Base-by-base conservation (phyloP, 2,329 filamentous ascomycete species). In the Ophiosphaerella korrae region DNA sequence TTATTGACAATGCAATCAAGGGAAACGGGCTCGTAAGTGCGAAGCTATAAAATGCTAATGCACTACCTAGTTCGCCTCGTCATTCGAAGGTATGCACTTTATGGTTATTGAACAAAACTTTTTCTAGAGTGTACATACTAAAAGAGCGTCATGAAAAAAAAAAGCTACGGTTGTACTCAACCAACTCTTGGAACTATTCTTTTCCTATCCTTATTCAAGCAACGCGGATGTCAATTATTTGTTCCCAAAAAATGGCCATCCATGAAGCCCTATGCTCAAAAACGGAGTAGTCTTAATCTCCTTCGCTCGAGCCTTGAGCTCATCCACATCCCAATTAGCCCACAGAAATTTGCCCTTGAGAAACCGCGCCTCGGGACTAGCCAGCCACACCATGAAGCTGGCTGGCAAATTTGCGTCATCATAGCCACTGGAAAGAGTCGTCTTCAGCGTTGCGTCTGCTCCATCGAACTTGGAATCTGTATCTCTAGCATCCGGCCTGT, bases 1-100 rank as follows among this genome's bases (percentile, higher is more conserved):
- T 79, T 8, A 74, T 86, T 46, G 81, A 85, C 45, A 62, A 69
- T n/a, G 76, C 73, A 16, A 39, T 81, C 16, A 73, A 64, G 48
- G 50, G 44, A 7, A 38, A 49, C 12, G 40, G 16, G 11, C 45
- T 35, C 11, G 21, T 47, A 3, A 38, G 21, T 16, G 53, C 63
- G 12, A 64, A 62, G 45, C 44, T 66, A 21, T 62, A 29, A 48
- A 21, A 29, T 11, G 26, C 11, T 6, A 29, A 6, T 8, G 26
- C 26, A 6, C 26, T 29, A 29, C 11, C 26, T 6, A 4, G 26
- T 29, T 29, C 8, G 26, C 26, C 26, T 21, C 18, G 18, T 21
- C 18, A 21, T 21, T 21, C 18, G 5, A 21, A 21, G 18, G 18
- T 21, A 21, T 21, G 18, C 18, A 21, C 18, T 21, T 4, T 21